These are phyloP conservation scores for Heritiera littoralis DNA, from an alignment of 345 rosid genomes.

Conservation along the genomic window DNA sequence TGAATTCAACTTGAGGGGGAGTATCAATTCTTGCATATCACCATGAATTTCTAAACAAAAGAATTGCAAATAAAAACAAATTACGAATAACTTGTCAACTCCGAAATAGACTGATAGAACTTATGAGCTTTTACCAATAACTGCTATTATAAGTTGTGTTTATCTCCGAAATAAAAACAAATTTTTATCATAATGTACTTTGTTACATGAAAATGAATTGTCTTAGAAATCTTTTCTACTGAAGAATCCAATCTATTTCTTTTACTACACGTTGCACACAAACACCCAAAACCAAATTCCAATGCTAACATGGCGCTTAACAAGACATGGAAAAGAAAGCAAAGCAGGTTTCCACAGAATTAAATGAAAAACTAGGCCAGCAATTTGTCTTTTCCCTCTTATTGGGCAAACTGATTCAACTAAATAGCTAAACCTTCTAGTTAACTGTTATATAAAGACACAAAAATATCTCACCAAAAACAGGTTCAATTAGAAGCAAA, in stretches of 20 bases:
- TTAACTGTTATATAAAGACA: neutral
- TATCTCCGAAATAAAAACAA: neutral
- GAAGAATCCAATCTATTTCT: neutral
- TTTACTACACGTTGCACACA: neutral
- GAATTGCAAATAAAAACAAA: neutral
- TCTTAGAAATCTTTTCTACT: neutral
- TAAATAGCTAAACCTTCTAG: neutral
- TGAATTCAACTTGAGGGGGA: neutral
- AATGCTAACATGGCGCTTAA: neutral
- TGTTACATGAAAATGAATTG: neutral
- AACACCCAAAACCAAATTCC: neutral
- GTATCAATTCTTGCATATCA: neutral
- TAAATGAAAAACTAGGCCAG: neutral
- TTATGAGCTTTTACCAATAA: neutral
- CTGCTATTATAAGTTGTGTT: neutral
- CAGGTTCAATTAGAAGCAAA: neutral
- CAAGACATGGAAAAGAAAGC: neutral
- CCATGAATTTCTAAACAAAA: neutral
- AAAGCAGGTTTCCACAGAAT: neutral
- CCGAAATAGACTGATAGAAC: neutral
- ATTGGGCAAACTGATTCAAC: neutral
- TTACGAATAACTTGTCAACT: neutral
- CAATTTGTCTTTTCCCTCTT: neutral
- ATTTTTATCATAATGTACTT: too few relatives aligned
- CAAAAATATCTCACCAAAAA: conserved; percentile 5